Evolutionary conservation across 768 basidiomycete species (phyloP), one percentile per base, ranked within the genome.

Genomic region (Podaxis pistillaris): DNA sequence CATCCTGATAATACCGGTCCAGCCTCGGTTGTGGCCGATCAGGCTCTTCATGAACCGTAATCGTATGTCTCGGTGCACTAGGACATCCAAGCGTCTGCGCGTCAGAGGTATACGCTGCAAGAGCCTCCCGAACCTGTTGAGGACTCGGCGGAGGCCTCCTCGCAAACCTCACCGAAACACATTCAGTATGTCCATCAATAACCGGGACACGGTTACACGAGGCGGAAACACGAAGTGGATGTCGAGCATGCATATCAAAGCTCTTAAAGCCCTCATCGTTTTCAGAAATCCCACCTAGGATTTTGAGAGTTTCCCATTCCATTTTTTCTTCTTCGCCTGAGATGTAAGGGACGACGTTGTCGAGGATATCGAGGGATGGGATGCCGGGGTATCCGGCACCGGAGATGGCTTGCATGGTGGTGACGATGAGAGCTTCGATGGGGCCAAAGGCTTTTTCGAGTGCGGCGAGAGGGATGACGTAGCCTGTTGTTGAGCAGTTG

Each of bases 361-460:
- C 97, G 66, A 97, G 69, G 73, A 98, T 93, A 75, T 98, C 97
- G 61, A 99, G 81, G 47, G 83, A 82, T 12, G 94, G 76, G 0
- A 98, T 88, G 56, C 96, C 97, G 1, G 97, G 97, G 78, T 98
- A 99, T n/a, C 97, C 97, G 0, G 86, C 96, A 40, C 97, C 97
- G 0, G 93, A 96, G 75, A 98, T 95, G 64, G 97, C 97, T 74
- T 99, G 97, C 83, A 98, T 87, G 4, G 97, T 99, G 5, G 94
- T 97, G 72, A 96, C 90, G 70, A 98, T 79, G 70, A 93, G 87
- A 1, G 87, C 84, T 68, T 98, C 93, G 71, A 99, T 81, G n/a
- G 95, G 96, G 4, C 97, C 97, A 65, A 98, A 99, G 0, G 90
- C 82, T 65, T 83, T 85, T 74, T 97, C 95, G 66, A 98, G 84